Conservation (phyloP, 2,329 filamentous ascomycete genomes). For the Harringtonia lauricola region DNA sequence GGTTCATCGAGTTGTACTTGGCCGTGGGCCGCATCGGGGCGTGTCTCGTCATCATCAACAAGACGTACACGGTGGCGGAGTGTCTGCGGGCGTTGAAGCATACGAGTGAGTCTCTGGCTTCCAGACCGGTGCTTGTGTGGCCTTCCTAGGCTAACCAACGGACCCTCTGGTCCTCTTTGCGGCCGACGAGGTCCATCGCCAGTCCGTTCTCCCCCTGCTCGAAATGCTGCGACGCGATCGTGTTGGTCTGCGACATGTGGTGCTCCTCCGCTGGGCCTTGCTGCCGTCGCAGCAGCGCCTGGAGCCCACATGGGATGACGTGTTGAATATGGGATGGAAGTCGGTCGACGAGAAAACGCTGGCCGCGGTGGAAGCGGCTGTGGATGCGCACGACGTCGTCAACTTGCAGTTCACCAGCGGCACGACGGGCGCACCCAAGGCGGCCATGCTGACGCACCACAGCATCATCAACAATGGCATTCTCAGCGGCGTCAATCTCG, state of each 20-base stretch:
- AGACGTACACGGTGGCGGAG: conserved; percentile 68
- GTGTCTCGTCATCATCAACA: conserved; percentile 68
- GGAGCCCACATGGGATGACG: conserved; percentile 1
- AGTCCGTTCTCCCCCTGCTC: background rate
- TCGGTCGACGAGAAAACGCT: conserved; percentile 20
- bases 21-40: conserved; percentile 56
- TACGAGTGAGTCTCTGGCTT: conserved; percentile 49
- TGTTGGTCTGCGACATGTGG: background rate
- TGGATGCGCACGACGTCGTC: conserved; percentile 56
- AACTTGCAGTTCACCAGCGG: conserved; percentile 68
- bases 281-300: conserved; percentile 2
- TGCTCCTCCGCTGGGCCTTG: conserved; percentile 1
- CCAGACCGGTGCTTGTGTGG: too few relatives aligned
- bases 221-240: background rate
- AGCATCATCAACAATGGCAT: conserved; percentile 55
- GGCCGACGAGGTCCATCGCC: background rate
- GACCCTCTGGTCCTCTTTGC: background rate
- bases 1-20: conserved; percentile 72
- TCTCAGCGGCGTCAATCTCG: conserved; percentile 66
- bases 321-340: conserved; percentile 18
- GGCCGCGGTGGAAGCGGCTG: conserved; percentile 38
- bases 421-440: conserved; percentile 64
- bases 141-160: too few relatives aligned
- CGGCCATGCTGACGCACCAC: conserved; percentile 63
- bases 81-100: conserved; percentile 61